phyloP scores from a whole-genome alignment of 306 rosid genomes.

The Styphnolobium japonicum region DNA sequence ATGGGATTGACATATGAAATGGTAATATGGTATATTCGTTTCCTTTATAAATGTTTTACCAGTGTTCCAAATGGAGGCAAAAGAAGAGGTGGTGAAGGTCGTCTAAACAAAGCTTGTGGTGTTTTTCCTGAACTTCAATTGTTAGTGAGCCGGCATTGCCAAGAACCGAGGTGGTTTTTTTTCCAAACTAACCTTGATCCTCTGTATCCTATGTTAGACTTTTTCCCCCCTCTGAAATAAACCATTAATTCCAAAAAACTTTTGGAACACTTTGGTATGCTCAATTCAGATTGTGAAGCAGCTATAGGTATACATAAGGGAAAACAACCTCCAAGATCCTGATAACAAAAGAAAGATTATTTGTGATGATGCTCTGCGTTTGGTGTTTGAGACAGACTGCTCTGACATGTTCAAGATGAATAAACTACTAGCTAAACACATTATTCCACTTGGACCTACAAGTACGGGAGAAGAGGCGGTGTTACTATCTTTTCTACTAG shows the following conservation, averaged over 20 bases:
- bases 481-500: background rate
- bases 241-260: background rate
- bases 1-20: conserved; percentile 7
- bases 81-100: conserved; percentile 78
- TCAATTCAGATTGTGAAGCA: conserved; percentile 76
- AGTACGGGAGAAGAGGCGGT: conserved; percentile 41
- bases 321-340: conserved; percentile 89
- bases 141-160: conserved; percentile 77
- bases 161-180: conserved; percentile 62
- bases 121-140: conserved; percentile 72
- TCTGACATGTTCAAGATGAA: conserved; percentile 96
- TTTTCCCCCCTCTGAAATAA: background rate
- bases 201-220: background rate
- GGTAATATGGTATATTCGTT: background rate
- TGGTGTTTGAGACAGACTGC: conserved; percentile 87
- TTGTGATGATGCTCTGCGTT: conserved; percentile 74
- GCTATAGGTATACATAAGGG: conserved; percentile 92
- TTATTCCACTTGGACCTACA: conserved; percentile 64
- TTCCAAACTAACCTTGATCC: background rate
- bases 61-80: conserved; percentile 58
- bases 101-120: conserved; percentile 73
- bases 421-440: conserved; percentile 80
- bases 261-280: background rate
- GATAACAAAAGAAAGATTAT: conserved; percentile 85
- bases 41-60: conserved; percentile 6